phyloP scores from a whole-genome alignment of 306 rosid species.

The Cicer arietinum region DNA sequence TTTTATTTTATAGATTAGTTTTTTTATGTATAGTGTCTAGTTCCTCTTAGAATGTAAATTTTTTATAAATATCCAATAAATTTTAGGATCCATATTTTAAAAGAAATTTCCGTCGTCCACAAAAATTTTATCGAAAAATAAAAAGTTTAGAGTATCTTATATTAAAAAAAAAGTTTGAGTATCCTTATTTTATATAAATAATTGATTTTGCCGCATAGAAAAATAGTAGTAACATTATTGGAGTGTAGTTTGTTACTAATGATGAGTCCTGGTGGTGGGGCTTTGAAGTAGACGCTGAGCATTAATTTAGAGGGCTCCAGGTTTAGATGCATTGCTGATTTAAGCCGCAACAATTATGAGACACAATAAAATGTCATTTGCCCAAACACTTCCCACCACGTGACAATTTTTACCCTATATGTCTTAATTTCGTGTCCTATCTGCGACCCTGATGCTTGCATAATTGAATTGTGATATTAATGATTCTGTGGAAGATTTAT shows the following conservation, averaged over 20 bases:
- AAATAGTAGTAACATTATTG: not conserved
- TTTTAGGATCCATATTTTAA: no score
- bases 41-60: no score
- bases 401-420: conserved; percentile 34
- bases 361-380: conserved; percentile 34
- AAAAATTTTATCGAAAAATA: no score
- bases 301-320: conserved; percentile 51
- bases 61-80: no score
- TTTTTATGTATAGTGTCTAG: no score
- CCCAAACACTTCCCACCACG: conserved; percentile 42
- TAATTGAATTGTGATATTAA: conserved; percentile 24
- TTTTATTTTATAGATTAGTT: no score
- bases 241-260: conserved; percentile 49
- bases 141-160: no score
- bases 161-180: no score
- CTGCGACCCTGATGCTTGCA: conserved; percentile 12
- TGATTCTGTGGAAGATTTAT: conserved; percentile 22
- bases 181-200: no score
- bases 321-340: conserved; percentile 39
- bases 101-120: no score
- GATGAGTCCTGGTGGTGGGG: conserved; percentile 49
- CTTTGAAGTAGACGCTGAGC: conserved; percentile 36
- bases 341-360: conserved; percentile 44
- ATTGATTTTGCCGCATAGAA: not conserved
- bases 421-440: conserved; percentile 32